Evolutionary conservation across 2,329 filamentous ascomycete species (phyloP).

Genomic region (Karstenula rhodostoma): DNA sequence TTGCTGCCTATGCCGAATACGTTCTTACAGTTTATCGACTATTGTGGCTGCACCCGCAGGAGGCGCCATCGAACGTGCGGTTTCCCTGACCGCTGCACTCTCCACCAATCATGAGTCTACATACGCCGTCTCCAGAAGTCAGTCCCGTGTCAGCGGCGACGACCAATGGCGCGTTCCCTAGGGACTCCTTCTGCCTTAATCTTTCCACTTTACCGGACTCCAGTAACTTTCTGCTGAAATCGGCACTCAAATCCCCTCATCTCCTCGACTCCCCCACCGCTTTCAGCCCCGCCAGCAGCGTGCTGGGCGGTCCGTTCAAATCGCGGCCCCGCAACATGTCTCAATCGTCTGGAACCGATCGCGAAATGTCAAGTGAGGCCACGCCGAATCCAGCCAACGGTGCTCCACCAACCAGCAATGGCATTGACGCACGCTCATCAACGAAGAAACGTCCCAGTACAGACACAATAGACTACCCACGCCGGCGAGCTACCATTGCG

Average conservation of each 20-base stretch:
- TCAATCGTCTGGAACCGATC: slow-evolving; percentile 51
- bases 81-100: slow-evolving; percentile 33
- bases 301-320: slow-evolving; percentile 43
- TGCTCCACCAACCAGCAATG: slow-evolving; percentile 41
- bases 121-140: slow-evolving; percentile 52
- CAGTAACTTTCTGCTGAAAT: slow-evolving; percentile 48
- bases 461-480: slow-evolving; percentile 54
- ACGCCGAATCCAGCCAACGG: slow-evolving; percentile 37
- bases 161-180: slow-evolving; percentile 49
- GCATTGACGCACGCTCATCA: slow-evolving; percentile 37
- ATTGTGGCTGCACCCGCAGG: slow-evolving; percentile 42
- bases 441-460: slow-evolving; percentile 51
- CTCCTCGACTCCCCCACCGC: slow-evolving; percentile 49
- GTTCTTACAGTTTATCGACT: slow-evolving; percentile 20
- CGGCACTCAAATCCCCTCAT: slow-evolving; percentile 49
- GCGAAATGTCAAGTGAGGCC: slow-evolving; percentile 48
- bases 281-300: slow-evolving; percentile 38
- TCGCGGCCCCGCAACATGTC: slow-evolving; percentile 54
- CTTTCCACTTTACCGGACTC: slow-evolving; percentile 49
- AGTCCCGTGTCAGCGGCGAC: slow-evolving; percentile 54
- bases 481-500: slow-evolving; percentile 52
- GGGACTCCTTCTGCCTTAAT: slow-evolving; percentile 52
- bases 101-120: slow-evolving; percentile 51
- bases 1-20: slow-evolving; percentile 18
- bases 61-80: slow-evolving; percentile 36